Conservation (phyloP, 2,329 filamentous ascomycete species). For the Clathrospora elynae region DNA sequence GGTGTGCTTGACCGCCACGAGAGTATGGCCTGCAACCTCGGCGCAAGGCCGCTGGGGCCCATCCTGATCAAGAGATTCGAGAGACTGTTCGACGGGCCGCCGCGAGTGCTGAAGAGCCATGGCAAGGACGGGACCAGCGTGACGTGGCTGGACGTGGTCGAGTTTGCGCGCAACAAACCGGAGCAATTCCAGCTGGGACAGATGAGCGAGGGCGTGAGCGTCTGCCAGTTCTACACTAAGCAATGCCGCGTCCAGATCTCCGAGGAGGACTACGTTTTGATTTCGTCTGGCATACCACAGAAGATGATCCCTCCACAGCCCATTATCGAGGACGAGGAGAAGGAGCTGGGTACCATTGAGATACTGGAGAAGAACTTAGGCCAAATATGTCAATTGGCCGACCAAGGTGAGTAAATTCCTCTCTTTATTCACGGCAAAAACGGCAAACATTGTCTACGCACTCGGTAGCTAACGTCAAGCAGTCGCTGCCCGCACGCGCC, state of each 20-base stretch:
- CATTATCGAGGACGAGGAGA: slow-evolving; percentile 82
- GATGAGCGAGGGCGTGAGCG: slow-evolving; percentile 68
- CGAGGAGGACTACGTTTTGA: slow-evolving; percentile 85
- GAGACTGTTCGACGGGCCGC: slow-evolving; percentile 80
- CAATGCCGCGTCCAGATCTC: slow-evolving; percentile 82
- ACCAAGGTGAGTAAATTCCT: slow-evolving; percentile 63
- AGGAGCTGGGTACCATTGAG: slow-evolving; percentile 81
- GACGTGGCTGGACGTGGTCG: slow-evolving; percentile 84
- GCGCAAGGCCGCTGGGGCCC: slow-evolving; percentile 79
- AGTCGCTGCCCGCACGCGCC: slow-evolving; percentile 72
- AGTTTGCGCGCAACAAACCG: slow-evolving; percentile 80
- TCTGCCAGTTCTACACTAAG: slow-evolving; percentile 82
- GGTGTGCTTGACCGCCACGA: slow-evolving; percentile 84
- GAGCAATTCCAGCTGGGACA: slow-evolving; percentile 76
- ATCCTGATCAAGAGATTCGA: slow-evolving; percentile 86
- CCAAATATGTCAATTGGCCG: slow-evolving; percentile 78
- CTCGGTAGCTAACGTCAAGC: slow-evolving; percentile 20
- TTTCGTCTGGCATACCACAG: slow-evolving; percentile 80
- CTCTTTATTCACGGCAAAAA: neutral
- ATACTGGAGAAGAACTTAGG: slow-evolving; percentile 80
- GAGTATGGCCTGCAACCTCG: slow-evolving; percentile 82
- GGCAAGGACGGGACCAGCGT: slow-evolving; percentile 66
- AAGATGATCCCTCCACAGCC: slow-evolving; percentile 80
- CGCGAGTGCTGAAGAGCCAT: slow-evolving; percentile 67
- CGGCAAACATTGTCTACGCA: neutral